Conservation (phyloP, 1,139 yeast species). For the Yarrowia galli region DNA sequence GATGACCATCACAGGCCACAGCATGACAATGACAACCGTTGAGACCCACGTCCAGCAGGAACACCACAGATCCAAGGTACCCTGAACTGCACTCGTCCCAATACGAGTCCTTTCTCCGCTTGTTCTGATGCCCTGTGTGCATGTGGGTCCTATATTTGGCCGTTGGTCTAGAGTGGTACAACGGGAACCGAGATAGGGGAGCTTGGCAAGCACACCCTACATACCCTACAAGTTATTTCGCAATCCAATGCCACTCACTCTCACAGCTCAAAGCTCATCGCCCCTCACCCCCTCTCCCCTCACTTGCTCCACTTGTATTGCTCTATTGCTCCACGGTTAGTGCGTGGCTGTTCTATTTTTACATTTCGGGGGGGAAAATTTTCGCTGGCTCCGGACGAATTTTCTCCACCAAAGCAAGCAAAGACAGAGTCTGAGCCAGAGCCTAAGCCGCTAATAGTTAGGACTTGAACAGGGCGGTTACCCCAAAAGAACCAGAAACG, state of each 20-base stretch:
- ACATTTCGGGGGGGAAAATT: not conserved
- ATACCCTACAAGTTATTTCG: no score
- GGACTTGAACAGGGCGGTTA: not conserved
- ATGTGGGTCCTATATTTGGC: constrained; percentile 28
- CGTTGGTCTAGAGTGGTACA: not conserved
- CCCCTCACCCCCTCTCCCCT: constrained; percentile 1
- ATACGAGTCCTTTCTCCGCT: constrained; percentile 15
- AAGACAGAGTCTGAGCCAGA: not conserved
- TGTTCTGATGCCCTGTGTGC: constrained; percentile 10
- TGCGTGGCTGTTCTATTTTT: constrained; percentile 21
- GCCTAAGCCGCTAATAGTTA: constrained; percentile 5
- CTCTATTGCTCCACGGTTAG: constrained; percentile 5
- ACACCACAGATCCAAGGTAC: constrained; percentile 12
- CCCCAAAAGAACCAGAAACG: not conserved
- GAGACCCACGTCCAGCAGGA: not conserved
- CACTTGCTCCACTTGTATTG: constrained; percentile 6
- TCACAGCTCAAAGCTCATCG: constrained; percentile 5
- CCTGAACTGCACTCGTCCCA: constrained; percentile 11
- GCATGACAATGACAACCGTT: no score
- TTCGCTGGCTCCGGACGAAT: constrained; percentile 12
- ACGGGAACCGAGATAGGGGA: no score
- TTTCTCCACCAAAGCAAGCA: constrained; percentile 15
- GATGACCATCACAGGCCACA: no score
- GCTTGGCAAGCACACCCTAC: no score
- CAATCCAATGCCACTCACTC: not conserved